These are phyloP conservation scores for Phyllosticta ampelicida DNA, from an alignment of 2,329 filamentous ascomycete genomes.

Conservation along the genomic window DNA sequence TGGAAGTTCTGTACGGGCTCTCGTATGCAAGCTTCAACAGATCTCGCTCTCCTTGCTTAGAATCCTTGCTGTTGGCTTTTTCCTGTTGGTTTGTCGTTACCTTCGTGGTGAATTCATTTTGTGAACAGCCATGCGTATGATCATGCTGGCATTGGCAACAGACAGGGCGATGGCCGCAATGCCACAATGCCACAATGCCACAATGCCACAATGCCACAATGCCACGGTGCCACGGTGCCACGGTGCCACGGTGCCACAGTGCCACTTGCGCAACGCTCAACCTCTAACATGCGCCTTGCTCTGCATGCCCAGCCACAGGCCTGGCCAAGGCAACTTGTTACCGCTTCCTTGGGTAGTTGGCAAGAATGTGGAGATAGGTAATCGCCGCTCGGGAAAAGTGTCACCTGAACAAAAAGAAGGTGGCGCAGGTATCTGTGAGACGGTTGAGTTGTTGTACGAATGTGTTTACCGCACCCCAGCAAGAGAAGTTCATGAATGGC, in stretches of 20 bases:
- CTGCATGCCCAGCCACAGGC: background rate
- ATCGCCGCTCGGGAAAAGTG: background rate
- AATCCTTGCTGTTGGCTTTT: background rate
- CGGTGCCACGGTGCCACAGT: background rate
- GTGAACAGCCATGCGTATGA: background rate
- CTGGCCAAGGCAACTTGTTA: background rate
- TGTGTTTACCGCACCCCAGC: background rate
- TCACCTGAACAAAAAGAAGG: background rate
- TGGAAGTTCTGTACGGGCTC: background rate
- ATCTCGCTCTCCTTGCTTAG: background rate
- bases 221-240: too few species aligned
- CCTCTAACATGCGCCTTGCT: background rate
- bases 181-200: background rate
- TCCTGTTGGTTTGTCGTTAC: background rate
- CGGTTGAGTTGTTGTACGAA: background rate
- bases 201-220: background rate
- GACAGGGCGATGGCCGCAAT: background rate
- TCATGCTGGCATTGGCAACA: background rate
- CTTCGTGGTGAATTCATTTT: background rate
- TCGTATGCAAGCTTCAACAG: background rate
- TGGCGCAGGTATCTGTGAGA: background rate
- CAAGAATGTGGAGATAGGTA: background rate
- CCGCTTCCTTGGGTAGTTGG: background rate
- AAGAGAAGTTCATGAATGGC: background rate
- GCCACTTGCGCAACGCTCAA: background rate